Evolutionary conservation across 2,329 filamentous ascomycete genomes (phyloP).

Genomic region (Apiospora arundinis): DNA sequence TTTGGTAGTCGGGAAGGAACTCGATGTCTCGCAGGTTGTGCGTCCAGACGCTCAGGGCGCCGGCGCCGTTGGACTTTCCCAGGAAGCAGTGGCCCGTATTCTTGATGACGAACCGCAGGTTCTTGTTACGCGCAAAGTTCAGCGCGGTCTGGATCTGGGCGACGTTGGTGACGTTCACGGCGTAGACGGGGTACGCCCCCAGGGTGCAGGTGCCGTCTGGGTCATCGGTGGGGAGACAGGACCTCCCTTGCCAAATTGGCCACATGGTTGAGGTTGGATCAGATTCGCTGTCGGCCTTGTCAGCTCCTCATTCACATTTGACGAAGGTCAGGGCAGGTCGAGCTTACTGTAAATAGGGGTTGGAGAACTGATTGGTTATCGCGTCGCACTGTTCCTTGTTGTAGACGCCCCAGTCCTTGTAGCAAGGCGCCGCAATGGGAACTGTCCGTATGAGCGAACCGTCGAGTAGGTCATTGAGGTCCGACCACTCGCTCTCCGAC

Average conservation of each 20-base stretch:
- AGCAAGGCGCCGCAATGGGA: constrained; percentile 41
- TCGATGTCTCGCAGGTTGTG: constrained; percentile 43
- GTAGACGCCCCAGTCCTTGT: constrained; percentile 33
- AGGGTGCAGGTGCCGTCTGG: constrained; percentile 40
- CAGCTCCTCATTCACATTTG: background rate
- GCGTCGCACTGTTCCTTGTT: constrained; percentile 33
- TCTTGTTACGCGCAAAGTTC: constrained; percentile 52
- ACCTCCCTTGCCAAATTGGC: constrained; percentile 40
- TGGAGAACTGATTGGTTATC: constrained; percentile 35
- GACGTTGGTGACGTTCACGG: constrained; percentile 48
- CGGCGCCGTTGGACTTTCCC: constrained; percentile 47
- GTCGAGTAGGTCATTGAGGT: constrained; percentile 31
- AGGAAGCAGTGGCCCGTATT: constrained; percentile 62
- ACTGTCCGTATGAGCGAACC: constrained; percentile 39
- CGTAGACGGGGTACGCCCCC: constrained; percentile 51
- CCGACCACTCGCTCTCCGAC: constrained; percentile 34
- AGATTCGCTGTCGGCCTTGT: constrained; percentile 32
- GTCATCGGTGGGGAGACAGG: constrained; percentile 34
- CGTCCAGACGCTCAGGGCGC: constrained; percentile 47
- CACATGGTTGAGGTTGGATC: constrained; percentile 48
- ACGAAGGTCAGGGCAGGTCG: background rate
- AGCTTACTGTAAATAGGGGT: constrained; percentile 32
- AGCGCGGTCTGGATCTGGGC: constrained; percentile 53
- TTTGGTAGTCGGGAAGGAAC: constrained; percentile 43
- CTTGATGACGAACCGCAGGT: constrained; percentile 57